phyloP scores from a whole-genome alignment of 768 basidiomycete species.

The Amylocystis lapponica region DNA sequence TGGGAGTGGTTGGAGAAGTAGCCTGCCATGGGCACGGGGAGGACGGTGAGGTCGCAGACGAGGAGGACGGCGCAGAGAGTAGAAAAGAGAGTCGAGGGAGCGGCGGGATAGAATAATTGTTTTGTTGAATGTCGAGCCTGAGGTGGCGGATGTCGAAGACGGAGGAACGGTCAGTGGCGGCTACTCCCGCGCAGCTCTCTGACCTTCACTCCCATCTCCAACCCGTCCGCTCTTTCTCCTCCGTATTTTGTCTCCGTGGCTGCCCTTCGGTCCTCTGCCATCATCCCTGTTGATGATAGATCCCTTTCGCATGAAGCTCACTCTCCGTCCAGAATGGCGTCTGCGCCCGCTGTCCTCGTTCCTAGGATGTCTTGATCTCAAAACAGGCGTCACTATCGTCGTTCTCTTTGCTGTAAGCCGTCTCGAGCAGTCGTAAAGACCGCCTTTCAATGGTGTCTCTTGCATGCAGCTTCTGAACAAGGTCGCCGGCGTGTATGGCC shows the following conservation, averaged over 20 bases:
- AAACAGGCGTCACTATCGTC: slow-evolving; percentile 85
- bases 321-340: slow-evolving; percentile 77
- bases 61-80: background rate
- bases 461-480: slow-evolving; percentile 79
- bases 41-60: background rate
- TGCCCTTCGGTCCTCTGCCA: background rate
- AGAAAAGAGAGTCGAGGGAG: background rate
- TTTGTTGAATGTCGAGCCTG: background rate
- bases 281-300: slow-evolving; percentile 5
- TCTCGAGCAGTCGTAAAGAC: slow-evolving; percentile 10
- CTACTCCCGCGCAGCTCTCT: background rate
- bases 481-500: slow-evolving; percentile 94
- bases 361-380: slow-evolving; percentile 85
- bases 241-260: background rate
- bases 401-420: slow-evolving; percentile 87
- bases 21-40: slow-evolving; percentile 28
- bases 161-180: background rate
- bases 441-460: background rate
- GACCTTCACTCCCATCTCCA: slow-evolving; percentile 5
- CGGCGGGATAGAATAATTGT: background rate
- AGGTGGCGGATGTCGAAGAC: background rate
- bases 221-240: slow-evolving; percentile 4
- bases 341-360: slow-evolving; percentile 81
- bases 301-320: slow-evolving; percentile 49
- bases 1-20: slow-evolving; percentile 83